Evolutionary conservation across 352 stramenopile genomes (phyloP).

Genomic region (Pseudoperonospora humuli): DNA sequence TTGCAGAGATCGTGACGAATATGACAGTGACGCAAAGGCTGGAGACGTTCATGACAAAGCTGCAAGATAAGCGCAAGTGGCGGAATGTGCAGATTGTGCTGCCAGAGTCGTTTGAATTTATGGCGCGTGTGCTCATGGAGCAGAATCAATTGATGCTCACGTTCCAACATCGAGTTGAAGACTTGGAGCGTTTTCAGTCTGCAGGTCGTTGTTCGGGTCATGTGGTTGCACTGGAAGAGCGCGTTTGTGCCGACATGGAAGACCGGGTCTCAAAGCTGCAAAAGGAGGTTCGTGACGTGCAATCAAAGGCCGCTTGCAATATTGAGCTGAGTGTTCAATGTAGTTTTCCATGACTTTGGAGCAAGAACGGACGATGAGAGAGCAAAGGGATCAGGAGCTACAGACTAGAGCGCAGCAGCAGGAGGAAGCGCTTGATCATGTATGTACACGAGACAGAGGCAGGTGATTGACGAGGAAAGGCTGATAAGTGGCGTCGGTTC

Average conservation of each 20-base stretch:
- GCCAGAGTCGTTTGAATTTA: conserved; percentile 26
- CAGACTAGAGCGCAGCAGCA: neutral
- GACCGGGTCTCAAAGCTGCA: conserved; percentile 2
- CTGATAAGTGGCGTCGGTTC: neutral
- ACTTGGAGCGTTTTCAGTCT: conserved; percentile 7
- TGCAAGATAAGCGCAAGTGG: conserved; percentile 47
- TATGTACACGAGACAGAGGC: neutral
- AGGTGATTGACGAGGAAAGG: neutral
- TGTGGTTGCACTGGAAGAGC: conserved; percentile 6
- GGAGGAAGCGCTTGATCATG: neutral
- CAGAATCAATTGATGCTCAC: conserved; percentile 27
- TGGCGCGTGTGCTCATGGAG: conserved; percentile 30
- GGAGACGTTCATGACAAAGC: too few species aligned
- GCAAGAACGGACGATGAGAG: neutral
- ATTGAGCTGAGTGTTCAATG: neutral
- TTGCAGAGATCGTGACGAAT: neutral
- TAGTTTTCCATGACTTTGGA: conserved; percentile 15
- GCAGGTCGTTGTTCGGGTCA: neutral
- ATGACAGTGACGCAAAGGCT: neutral
- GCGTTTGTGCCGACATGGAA: conserved; percentile 8
- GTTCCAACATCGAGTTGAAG: conserved; percentile 14
- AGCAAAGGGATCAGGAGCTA: neutral
- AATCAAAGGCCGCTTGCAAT: too few species aligned
- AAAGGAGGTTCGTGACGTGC: conserved; percentile 10
- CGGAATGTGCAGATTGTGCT: conserved; percentile 55